These are phyloP conservation scores for Aspergillus spinulosporus DNA, from an alignment of 2,329 filamentous ascomycete species.

Conservation along the genomic window DNA sequence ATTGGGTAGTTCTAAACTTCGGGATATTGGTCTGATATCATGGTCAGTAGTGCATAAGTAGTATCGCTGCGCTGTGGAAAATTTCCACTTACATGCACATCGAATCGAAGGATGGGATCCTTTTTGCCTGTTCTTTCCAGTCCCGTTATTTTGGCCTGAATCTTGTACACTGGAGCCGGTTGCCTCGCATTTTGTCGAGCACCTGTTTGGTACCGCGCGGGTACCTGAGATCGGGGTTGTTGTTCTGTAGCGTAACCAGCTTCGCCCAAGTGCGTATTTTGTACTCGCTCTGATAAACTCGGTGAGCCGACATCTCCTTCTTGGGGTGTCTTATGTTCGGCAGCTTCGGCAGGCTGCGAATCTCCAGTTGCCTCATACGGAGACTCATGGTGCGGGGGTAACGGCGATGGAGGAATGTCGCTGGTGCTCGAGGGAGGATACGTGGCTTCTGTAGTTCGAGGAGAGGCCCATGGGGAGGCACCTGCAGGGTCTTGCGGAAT, in stretches of 20 bases:
- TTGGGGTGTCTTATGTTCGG: slow-evolving; percentile 15
- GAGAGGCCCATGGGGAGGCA: slow-evolving; percentile 65
- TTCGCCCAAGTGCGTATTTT: slow-evolving; percentile 43
- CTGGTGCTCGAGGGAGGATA: slow-evolving; percentile 37
- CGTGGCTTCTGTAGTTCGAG: slow-evolving; percentile 50
- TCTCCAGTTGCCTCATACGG: slow-evolving; percentile 31
- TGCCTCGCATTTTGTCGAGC: slow-evolving; percentile 38
- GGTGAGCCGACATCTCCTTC: slow-evolving; percentile 41
- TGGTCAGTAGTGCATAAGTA: slow-evolving; percentile 8
- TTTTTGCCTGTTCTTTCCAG: slow-evolving; percentile 92
- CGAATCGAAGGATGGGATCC: slow-evolving; percentile 90
- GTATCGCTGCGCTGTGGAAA: not conserved
- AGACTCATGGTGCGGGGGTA: slow-evolving; percentile 40
- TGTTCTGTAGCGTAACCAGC: slow-evolving; percentile 41
- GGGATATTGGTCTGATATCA: slow-evolving; percentile 88
- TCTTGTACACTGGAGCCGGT: slow-evolving; percentile 71
- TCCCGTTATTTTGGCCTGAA: slow-evolving; percentile 92
- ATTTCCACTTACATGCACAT: slow-evolving; percentile 76
- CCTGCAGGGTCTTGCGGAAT: slow-evolving; percentile 58
- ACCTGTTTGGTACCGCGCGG: slow-evolving; percentile 52
- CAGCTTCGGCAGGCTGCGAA: slow-evolving; percentile 22
- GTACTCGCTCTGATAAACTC: slow-evolving; percentile 45
- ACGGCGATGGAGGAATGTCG: slow-evolving; percentile 45
- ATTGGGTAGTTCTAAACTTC: slow-evolving; percentile 95
- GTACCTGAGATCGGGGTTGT: slow-evolving; percentile 45